Base-by-base conservation (phyloP, 2,329 filamentous ascomycete genomes). In the Phialophora chinensis region DNA sequence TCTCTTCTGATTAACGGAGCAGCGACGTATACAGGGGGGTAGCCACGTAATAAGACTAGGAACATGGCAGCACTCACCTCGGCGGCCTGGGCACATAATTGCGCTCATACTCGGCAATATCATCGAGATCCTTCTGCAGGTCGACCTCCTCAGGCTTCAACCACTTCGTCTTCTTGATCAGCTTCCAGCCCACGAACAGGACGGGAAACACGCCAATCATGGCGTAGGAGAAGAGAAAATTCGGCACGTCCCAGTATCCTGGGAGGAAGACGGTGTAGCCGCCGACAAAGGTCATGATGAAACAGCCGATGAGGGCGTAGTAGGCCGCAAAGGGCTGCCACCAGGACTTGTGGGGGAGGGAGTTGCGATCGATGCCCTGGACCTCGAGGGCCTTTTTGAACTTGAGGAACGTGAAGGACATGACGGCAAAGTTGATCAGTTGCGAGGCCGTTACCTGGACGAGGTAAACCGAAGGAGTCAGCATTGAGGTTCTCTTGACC, bases 191-290 rank as follows among this genome's bases (percentile, higher is more conserved):
- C 2, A 89, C 50, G 75, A 86, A 93, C 1, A 94, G 79, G 0
- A 88, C 70, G 0, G 90, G 90, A 74, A 91, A 92, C 1, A 92
- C 78, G 4, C 85, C 85, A 59, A 93, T 85, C 84, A 91, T 92
- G 57, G 88, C 87, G 76, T 93, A 93, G 77, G 88, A 90, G 77
- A 92, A 92, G 31, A 94, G 77, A 75, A 94, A 95, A 6, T 85
- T 87, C 6, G 88, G 84, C 0, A 90, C 75, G 66, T 87, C 83
- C 91, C 90, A 94, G 4, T 84, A 83, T 2, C 82, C 83, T 0
- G 89, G 88, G 54, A 93, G 75, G 73, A 94, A 95, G 0, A 93
- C 90, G 0, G 88, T 85, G 69, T 93, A 94, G 0, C 91, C 91
- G 8, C 89, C 87, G 1, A 93, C 87, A 71, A 93, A 87, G 0